A percentile compares a stretch with the other conserved stretches of the same genome.
Evolutionary conservation across 2,329 filamentous ascomycete genomes (phyloP).

Genomic region (Penicillium sp.): DNA sequence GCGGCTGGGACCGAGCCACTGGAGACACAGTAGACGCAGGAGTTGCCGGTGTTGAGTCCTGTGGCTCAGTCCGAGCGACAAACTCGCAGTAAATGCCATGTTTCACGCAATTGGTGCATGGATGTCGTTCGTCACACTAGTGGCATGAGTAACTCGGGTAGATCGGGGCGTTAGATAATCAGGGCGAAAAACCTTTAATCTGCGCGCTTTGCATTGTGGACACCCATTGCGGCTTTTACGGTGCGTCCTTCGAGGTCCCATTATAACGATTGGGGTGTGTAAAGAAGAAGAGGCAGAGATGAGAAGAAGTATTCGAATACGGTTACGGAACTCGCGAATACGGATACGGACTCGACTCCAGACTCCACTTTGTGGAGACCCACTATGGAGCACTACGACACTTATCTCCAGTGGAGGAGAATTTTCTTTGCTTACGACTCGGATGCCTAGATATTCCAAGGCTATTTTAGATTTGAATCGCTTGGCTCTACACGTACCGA

Average conservation of each 20-base stretch:
- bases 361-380: not conserved
- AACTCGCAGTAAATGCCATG: slow-evolving; percentile 25
- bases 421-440: not conserved
- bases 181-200: slow-evolving; percentile 24
- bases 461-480: no score
- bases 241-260: slow-evolving; percentile 28
- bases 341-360: slow-evolving; percentile 16
- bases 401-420: not conserved
- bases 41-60: not conserved
- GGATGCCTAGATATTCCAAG: no score
- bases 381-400: no score
- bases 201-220: slow-evolving; percentile 24
- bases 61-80: slow-evolving; percentile 3
- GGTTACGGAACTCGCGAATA: slow-evolving; percentile 9
- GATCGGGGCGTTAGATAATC: not conserved
- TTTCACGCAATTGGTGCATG: slow-evolving; percentile 28
- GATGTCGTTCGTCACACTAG: slow-evolving; percentile 29
- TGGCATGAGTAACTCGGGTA: not conserved
- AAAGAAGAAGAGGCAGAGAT: not conserved
- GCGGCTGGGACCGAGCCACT: not conserved
- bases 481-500: not conserved
- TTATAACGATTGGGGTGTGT: not conserved
- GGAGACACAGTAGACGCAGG: slow-evolving; percentile 6
- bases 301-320: slow-evolving; percentile 14
- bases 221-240: slow-evolving; percentile 31